Conservation (phyloP, 192 early-diverging fungal species). For the Entomortierella chlamydospora region DNA sequence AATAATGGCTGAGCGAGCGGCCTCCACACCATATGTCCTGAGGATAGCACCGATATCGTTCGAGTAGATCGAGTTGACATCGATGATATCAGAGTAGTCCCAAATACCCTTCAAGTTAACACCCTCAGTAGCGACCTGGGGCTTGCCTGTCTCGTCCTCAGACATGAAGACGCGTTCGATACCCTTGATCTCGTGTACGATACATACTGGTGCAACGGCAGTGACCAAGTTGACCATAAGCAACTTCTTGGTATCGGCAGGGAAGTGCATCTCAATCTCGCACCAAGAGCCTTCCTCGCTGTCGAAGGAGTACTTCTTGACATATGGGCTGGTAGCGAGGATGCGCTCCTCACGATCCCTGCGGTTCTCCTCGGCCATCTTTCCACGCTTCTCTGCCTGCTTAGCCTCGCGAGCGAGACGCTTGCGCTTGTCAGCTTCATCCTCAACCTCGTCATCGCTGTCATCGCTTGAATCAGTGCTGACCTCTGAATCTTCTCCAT, state of each 20-base stretch:
- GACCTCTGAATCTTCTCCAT: conserved; percentile 56
- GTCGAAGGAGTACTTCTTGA: conserved; percentile 79
- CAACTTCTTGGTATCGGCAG: conserved; percentile 91
- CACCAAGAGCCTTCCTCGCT: conserved; percentile 74
- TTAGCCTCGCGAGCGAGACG: conserved; percentile 39
- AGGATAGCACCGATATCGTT: conserved; percentile 98
- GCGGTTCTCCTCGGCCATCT: conserved; percentile 23
- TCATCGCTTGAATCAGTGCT: conserved; percentile 42
- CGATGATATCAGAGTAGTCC: conserved; percentile 79
- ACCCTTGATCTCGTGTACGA: conserved; percentile 89
- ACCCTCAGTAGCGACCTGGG: conserved; percentile 86
- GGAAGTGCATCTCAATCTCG: conserved; percentile 89
- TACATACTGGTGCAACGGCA: conserved; percentile 73
- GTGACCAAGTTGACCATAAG: conserved; percentile 93
- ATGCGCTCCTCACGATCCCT: conserved; percentile 69
- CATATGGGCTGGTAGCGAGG: conserved; percentile 66
- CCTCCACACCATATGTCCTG: conserved; percentile 97
- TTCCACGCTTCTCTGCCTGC: conserved; percentile 31
- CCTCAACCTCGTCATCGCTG: conserved; percentile 46
- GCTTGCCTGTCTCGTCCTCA: conserved; percentile 64
- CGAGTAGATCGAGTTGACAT: conserved; percentile 89
- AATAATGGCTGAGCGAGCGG: conserved; percentile 92
- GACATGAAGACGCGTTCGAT: conserved; percentile 86
- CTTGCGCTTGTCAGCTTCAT: conserved; percentile 48
- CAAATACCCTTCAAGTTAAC: conserved; percentile 93